Evolutionary conservation across 1,284 basidiomycete genomes (phyloP).

Genomic region (Cutaneotrichosporon cyanovorans): DNA sequence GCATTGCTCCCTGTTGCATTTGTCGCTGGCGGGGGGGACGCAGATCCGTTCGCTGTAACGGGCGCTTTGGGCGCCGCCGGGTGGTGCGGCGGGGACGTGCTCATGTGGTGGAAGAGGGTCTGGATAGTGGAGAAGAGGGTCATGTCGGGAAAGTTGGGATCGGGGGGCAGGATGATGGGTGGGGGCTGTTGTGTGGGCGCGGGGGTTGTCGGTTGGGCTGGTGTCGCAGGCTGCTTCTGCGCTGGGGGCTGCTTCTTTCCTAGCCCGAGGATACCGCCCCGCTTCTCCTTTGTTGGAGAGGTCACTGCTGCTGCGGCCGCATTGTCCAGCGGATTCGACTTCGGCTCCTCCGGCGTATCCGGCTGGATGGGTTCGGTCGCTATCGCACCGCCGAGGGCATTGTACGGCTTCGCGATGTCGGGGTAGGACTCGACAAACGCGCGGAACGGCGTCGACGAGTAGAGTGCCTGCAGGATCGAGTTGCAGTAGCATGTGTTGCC

Average conservation of each 20-base stretch:
- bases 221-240: background rate
- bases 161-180: constrained; percentile 24
- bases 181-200: constrained; percentile 3
- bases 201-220: constrained; percentile 7
- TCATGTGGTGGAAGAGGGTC: constrained; percentile 75
- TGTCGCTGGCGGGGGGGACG: background rate
- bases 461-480: constrained; percentile 92
- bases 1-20: constrained; percentile 15
- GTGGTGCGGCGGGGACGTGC: constrained; percentile 39
- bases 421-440: constrained; percentile 61
- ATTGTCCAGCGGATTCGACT: constrained; percentile 15
- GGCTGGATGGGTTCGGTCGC: constrained; percentile 11
- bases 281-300: constrained; percentile 19
- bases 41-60: background rate
- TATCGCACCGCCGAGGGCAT: constrained; percentile 28
- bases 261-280: constrained; percentile 16
- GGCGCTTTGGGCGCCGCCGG: constrained; percentile 33
- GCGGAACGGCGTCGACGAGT: constrained; percentile 75
- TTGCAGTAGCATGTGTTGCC: constrained; percentile 92
- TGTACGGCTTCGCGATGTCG: constrained; percentile 32
- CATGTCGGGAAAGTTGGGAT: constrained; percentile 58
- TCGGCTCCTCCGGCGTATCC: constrained; percentile 7
- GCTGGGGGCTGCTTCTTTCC: constrained; percentile 10
- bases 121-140: constrained; percentile 83
- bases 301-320: background rate